Conservation (phyloP, 2,329 filamentous ascomycete genomes). For the Zymoseptoria brevis region DNA sequence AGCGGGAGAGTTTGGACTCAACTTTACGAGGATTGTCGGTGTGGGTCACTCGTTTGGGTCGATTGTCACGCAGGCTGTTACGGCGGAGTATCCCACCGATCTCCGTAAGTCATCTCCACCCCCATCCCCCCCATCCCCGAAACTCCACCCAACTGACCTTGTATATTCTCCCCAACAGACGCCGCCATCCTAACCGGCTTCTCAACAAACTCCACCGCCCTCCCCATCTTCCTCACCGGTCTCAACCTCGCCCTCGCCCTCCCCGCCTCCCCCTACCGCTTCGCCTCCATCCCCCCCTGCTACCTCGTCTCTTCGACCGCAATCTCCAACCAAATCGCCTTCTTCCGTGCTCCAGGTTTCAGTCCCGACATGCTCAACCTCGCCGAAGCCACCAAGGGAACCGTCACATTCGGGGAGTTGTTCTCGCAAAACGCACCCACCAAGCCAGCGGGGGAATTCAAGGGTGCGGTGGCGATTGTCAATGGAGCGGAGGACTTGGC, state of each 20-base stretch:
- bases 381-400: slow-evolving; percentile 24
- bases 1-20: slow-evolving; percentile 22
- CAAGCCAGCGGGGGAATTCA: slow-evolving; percentile 16
- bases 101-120: slow-evolving; percentile 9
- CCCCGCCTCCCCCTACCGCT: slow-evolving; percentile 23
- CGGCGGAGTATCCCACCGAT: slow-evolving; percentile 27
- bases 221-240: slow-evolving; percentile 19
- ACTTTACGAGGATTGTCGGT: slow-evolving; percentile 32
- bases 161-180: slow-evolving; percentile 12
- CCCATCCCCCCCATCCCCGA: not conserved
- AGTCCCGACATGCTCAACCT: slow-evolving; percentile 20
- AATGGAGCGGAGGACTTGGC: slow-evolving; percentile 25
- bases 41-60: slow-evolving; percentile 36
- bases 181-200: slow-evolving; percentile 34
- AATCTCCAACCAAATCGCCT: slow-evolving; percentile 25
- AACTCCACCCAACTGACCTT: not conserved
- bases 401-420: slow-evolving; percentile 28
- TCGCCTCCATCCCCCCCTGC: slow-evolving; percentile 21
- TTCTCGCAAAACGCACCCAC: slow-evolving; percentile 17
- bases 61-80: slow-evolving; percentile 29
- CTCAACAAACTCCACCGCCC: slow-evolving; percentile 19
- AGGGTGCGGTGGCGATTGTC: slow-evolving; percentile 24
- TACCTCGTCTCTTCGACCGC: slow-evolving; percentile 23
- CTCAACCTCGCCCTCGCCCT: slow-evolving; percentile 26
- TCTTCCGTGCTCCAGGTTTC: slow-evolving; percentile 27